phyloP scores from a whole-genome alignment of 495 filamentous ascomycete genomes.

The Neurospora sublineolata region DNA sequence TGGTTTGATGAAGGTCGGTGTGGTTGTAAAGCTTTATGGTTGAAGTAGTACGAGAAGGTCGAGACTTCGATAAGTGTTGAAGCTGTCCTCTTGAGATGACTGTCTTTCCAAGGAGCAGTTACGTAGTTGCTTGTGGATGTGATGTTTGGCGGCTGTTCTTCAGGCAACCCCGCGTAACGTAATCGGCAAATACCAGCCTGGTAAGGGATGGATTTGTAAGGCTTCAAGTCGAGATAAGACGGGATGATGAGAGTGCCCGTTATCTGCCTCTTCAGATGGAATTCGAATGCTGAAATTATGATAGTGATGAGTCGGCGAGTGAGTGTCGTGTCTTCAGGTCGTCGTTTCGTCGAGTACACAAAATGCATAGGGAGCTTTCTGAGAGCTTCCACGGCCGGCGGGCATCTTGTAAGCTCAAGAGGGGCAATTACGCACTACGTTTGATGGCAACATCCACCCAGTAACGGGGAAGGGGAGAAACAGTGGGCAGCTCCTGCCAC shows the following conservation, averaged over 20 bases:
- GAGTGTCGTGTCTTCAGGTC: not conserved
- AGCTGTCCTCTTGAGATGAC: not conserved
- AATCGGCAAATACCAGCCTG: not conserved
- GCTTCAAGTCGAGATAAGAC: not conserved
- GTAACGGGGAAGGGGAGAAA: not conserved
- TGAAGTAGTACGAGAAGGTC: not conserved
- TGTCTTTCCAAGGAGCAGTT: not conserved
- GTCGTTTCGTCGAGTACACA: not conserved
- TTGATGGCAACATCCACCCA: not conserved
- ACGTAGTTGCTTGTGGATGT: not conserved
- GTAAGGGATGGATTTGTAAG: not conserved
- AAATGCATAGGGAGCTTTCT: slow-evolving; percentile 2
- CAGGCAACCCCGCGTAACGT: not conserved
- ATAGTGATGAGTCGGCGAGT: not conserved
- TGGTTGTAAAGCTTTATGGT: not conserved
- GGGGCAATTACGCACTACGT: slow-evolving; percentile 6
- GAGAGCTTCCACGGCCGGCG: slow-evolving; percentile 7
- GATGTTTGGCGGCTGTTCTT: not conserved
- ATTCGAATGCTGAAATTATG: not conserved
- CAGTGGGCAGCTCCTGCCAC: slow-evolving; percentile 1
- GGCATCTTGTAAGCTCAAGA: slow-evolving; percentile 5
- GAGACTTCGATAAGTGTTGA: not conserved
- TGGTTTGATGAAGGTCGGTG: not conserved
- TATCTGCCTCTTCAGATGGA: not conserved
- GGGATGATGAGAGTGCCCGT: not conserved